Base-by-base conservation (phyloP, 768 basidiomycete genomes). In the Chalciporus chontae region DNA sequence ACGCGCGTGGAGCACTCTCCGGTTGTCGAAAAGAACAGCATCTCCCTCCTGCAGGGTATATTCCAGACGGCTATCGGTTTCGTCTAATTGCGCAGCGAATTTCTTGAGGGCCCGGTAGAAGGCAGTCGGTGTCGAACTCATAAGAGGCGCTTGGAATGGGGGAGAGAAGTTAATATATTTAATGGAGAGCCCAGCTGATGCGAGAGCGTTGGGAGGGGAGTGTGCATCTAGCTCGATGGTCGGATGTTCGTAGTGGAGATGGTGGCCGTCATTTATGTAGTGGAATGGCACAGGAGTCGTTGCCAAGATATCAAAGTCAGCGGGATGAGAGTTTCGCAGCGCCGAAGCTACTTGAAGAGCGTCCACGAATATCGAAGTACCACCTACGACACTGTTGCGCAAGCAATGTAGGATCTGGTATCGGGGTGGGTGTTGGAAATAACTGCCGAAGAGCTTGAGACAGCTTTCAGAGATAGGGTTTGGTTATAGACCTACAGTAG, bases 371-470 rank as follows among this genome's bases (percentile, higher is more conserved):
- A 88, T 77, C 0, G 93, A 96, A 2, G 73, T 73, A 7, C 95
- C 95, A 3, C 95, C 95, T 5, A 73, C 46, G 32, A 96, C 90
- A 7, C 82, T 79, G 63, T 94, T 94, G 6, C 88, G 80, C 24
- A 99, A 73, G 60, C 87, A 96, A 62, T 98, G 95, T 0, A 99
- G 77, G 52, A 94, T 80, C 65, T 98, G 95, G 68, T 89, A 94
- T 18, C 90, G 83, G 0, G 95, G 95, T 1, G 95, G 95, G 54
- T 85, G 77, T 56, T 91, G 80, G 60, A 94, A 94, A 69, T 97
- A 96, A 45, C 94, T 94, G 60, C 4, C 18, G 15, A 38, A 29
- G 48, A 29, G 47, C 11, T 48, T 65, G 24, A 57, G 39, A 50
- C 23, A 3, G 27, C 3, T 18, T 4, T 36, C 4, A 3, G 31